Percentiles rank a stretch among this genome's conserved stretches.
These are phyloP conservation scores for Avena atlantica DNA, from an alignment of 176 grass and related monocot species.

Conservation along the genomic window DNA sequence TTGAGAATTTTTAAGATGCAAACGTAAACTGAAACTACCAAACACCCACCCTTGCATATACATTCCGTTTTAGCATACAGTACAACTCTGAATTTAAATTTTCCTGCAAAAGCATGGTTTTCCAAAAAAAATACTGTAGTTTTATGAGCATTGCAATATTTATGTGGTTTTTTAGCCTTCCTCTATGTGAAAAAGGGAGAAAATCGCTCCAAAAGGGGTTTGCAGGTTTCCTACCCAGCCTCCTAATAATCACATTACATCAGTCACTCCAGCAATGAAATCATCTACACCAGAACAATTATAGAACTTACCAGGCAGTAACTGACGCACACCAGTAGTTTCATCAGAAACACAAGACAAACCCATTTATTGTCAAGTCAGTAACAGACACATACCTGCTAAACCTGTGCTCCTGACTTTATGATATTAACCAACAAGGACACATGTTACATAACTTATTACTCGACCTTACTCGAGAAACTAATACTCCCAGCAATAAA, in stretches of 20 bases:
- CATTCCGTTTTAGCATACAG: background rate
- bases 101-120: background rate
- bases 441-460: constrained; percentile 14
- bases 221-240: background rate
- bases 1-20: background rate
- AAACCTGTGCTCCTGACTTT: constrained; percentile 12
- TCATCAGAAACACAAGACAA: background rate
- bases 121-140: background rate
- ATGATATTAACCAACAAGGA: constrained; percentile 19
- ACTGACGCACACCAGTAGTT: background rate
- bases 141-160: background rate
- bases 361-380: background rate
- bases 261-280: background rate
- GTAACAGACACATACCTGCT: background rate
- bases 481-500: background rate
- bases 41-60: background rate
- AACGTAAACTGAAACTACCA: background rate
- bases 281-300: background rate
- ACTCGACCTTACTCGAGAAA: background rate
- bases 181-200: background rate
- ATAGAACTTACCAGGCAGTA: background rate
- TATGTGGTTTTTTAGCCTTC: background rate
- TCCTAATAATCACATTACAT: background rate
- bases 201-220: background rate
- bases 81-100: too few relatives aligned